phyloP scores from a whole-genome alignment of 345 rosid genomes.

The Noccaea caerulescens region DNA sequence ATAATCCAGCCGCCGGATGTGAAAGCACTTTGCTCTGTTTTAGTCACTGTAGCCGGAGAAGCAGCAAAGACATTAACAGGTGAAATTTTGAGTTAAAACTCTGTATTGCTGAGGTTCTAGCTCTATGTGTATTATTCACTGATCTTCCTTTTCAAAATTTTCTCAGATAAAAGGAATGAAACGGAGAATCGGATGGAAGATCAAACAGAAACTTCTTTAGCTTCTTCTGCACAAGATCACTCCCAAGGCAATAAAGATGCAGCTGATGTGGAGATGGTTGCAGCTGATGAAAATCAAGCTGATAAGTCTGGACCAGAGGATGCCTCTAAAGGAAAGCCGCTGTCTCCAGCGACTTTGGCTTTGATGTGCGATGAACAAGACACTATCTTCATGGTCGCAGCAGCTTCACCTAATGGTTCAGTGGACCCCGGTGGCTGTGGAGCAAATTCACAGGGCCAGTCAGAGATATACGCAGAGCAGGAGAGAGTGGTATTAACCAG shows the following conservation, averaged over 20 bases:
- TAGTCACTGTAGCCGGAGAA: constrained; percentile 76
- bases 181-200: constrained; percentile 56
- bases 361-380: constrained; percentile 99
- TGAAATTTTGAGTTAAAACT: constrained; percentile 39
- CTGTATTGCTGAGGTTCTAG: constrained; percentile 15
- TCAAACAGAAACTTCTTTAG: constrained; percentile 54
- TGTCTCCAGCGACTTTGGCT: constrained; percentile 98
- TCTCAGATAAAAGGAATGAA: constrained; percentile 59
- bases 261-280: constrained; percentile 49
- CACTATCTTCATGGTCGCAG: constrained; percentile 70
- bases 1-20: constrained; percentile 88
- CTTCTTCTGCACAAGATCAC: constrained; percentile 62
- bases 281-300: constrained; percentile 54
- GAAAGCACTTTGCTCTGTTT: constrained; percentile 94
- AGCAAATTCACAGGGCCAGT: constrained; percentile 57
- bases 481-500: constrained; percentile 75
- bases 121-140: constrained; percentile 1
- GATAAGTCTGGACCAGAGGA: constrained; percentile 59
- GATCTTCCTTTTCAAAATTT: constrained; percentile 7
- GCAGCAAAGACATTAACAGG: constrained; percentile 84
- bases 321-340: constrained; percentile 69
- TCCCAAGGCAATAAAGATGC: constrained; percentile 53
- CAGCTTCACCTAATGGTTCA: constrained; percentile 67
- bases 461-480: constrained; percentile 77
- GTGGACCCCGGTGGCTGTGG: constrained; percentile 52